Base-by-base conservation (phyloP, 257 asterid genomes). In the Solanum habrochaites region DNA sequence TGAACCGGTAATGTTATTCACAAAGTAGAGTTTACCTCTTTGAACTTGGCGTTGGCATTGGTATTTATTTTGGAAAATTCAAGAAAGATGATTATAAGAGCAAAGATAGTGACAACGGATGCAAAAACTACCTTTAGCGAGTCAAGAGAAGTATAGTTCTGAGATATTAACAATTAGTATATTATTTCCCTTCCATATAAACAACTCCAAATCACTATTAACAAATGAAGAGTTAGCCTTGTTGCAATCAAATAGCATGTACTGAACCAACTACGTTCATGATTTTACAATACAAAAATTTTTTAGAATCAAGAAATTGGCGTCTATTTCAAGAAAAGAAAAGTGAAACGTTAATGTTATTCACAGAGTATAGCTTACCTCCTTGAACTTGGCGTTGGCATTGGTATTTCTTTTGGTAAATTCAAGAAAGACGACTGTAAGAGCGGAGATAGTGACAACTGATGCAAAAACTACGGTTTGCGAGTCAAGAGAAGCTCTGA, bases 401-500 rank as follows among this genome's bases (percentile, higher is more conserved):
- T 90, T 82, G 20, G 85, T 20, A 35, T 89, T 91, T 27, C 88
- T 83, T 85, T 85, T 88, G 3, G 90, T 86, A 85, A 90, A 87
- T 71, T 88, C 88, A 16, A 91, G 37, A 87, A 89, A 90, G 52
- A 93, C 92, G 21, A 91, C 85, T 6, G 92, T 88, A 47, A 94
- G 88, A 47, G 96, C 97, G 71, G 98, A 93, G 75, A 93, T 92
- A 9, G 95, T 88, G 75, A 93, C 91, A 35, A 90, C 90, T 6
- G 94, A 92, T 16, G 95, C 95, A 21, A 90, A 91, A 43, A 91
- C 91, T 37, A 88, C 69, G 15, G 93, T 87, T 80, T 94, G 98
- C 86, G 97, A 93, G 42, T 93, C 96, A 4, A 95, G 91, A 87
- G 98, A 92, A 29, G 98, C 99, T 89, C 85, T 91, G 74, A 90